These are phyloP conservation scores for Plantago coronopus DNA, from an alignment of 305 asterid species.

Conservation along the genomic window DNA sequence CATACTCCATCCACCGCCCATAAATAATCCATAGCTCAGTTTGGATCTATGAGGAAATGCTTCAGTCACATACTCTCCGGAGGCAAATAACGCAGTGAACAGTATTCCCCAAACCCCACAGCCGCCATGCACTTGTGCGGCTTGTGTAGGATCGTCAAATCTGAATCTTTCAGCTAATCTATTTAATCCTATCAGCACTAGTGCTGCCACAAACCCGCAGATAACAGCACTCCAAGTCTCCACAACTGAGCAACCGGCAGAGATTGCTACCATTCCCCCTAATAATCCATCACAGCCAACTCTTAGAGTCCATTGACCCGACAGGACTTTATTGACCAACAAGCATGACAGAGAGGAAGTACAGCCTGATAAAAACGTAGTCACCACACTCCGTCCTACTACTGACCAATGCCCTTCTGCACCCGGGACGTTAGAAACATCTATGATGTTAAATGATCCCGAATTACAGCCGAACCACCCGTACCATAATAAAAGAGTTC, in stretches of 20 bases:
- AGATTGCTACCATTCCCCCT: slow-evolving; percentile 91
- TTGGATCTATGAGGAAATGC: slow-evolving; percentile 50
- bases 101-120: slow-evolving; percentile 88
- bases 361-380: slow-evolving; percentile 86
- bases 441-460: slow-evolving; percentile 64
- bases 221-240: slow-evolving; percentile 93
- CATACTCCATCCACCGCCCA: slow-evolving; percentile 82
- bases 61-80: slow-evolving; percentile 51
- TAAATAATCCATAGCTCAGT: slow-evolving; percentile 78
- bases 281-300: slow-evolving; percentile 83
- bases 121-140: slow-evolving; percentile 90
- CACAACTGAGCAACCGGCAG: slow-evolving; percentile 85
- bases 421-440: slow-evolving; percentile 34
- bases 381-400: slow-evolving; percentile 86
- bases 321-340: slow-evolving; percentile 57
- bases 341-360: slow-evolving; percentile 78
- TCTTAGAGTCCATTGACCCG: slow-evolving; percentile 90
- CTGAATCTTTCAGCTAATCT: slow-evolving; percentile 51
- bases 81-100: slow-evolving; percentile 71
- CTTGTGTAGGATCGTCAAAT: slow-evolving; percentile 83
- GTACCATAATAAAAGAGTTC: slow-evolving; percentile 73
- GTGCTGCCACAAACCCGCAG: slow-evolving; percentile 82
- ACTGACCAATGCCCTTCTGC: slow-evolving; percentile 95
- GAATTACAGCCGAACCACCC: slow-evolving; percentile 97
- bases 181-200: slow-evolving; percentile 69